Evolutionary conservation across 768 basidiomycete species (phyloP), one percentile per base, ranked within the genome.

Genomic region (Amanita exitialis): DNA sequence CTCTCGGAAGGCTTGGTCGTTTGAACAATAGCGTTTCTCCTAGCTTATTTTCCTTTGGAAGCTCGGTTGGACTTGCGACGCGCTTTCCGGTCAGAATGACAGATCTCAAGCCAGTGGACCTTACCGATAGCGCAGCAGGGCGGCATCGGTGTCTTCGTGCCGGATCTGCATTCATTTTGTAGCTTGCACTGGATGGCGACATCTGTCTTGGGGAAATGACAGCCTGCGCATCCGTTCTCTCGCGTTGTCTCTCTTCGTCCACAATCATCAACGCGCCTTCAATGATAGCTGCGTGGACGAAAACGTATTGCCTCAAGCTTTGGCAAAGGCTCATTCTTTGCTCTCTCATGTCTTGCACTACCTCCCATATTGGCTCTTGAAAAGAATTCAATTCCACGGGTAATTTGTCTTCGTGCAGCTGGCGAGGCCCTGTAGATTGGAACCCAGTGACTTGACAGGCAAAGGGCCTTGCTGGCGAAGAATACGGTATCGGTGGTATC

Each of bases 271-370:
- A 64, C 13, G 84, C 78, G 6, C 90, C 90, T 64, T 90, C 87
- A 52, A 92, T 77, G 51, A 93, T 73, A 15, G 83, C 90, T 27
- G 84, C 81, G 62, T 96, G 90, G 34, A 92, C 88, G 66, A 94
- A 97, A 16, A 94, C 85, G 61, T 94, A 98, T 68, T 98, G 95
- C 52, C 93, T 72, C 61, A 94, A 68, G 64, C 88, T 95, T 71
- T 95, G 94, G 62, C 94, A 95, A 54, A 96, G 67, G 60, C 90
- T 92, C 95, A 98, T 98, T 49, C 95, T 74, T 68, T 97, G 94
- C 64, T 94, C 84, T 41, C 95, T 77, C 84, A 98, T 91, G 62
- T 93, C 90, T 66, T 94, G 90, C 46, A 97, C 73, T 1, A 96
- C 77, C 49, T 81, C 76, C 63, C 76, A 81, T 36, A 96, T 78